These are phyloP conservation scores for Fomitopsis serialis DNA, from an alignment of 768 basidiomycete species.

Conservation along the genomic window DNA sequence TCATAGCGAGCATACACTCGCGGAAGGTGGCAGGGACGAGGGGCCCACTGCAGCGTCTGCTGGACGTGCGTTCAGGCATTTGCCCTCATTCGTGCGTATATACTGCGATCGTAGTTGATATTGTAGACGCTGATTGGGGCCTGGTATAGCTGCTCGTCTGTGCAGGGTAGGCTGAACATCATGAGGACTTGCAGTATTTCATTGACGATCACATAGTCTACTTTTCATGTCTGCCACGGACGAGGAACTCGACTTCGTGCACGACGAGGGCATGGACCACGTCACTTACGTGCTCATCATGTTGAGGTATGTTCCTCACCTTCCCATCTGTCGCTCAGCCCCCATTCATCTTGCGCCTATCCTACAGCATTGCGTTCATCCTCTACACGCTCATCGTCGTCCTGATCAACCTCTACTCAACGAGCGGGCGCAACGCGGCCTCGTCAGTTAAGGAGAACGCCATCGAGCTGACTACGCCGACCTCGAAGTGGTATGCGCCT, in stretches of 20 bases:
- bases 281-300: conserved; percentile 86
- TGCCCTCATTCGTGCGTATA: conserved; percentile 80
- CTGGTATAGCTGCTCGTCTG: conserved; percentile 58
- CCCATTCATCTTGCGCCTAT: not conserved
- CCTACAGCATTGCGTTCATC: conserved; percentile 61
- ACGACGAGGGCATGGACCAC: conserved; percentile 78
- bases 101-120: too few relatives aligned
- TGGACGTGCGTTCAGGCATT: conserved; percentile 68
- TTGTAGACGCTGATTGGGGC: too few relatives aligned
- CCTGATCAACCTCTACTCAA: conserved; percentile 65
- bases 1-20: conserved; percentile 63
- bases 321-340: not conserved
- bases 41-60: conserved; percentile 26
- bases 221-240: conserved; percentile 94
- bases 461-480: conserved; percentile 35
- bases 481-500: conserved; percentile 60
- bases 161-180: conserved; percentile 47
- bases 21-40: conserved; percentile 33
- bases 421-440: conserved; percentile 52
- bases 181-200: not conserved
- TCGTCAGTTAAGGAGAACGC: conserved; percentile 18
- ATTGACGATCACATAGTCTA: conserved; percentile 36
- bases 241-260: conserved; percentile 73
- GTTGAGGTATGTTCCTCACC: conserved; percentile 50
- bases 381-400: conserved; percentile 69